Percentiles rank a stretch among this genome's conserved stretches.
Conservation (phyloP, 768 basidiomycete genomes). For the Lactarius pseudohatsudake region DNA sequence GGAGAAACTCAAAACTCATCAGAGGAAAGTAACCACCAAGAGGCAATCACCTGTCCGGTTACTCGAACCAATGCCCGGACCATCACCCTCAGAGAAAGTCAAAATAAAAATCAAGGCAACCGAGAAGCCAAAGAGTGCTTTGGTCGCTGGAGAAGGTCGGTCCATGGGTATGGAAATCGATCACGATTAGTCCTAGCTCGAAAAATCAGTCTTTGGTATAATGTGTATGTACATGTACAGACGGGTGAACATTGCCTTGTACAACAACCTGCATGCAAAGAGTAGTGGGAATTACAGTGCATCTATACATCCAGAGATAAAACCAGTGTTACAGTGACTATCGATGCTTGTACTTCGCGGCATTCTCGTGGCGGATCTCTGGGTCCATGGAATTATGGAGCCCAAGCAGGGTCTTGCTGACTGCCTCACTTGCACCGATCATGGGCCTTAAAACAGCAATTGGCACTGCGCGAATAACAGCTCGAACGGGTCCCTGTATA, state of each 20-base stretch:
- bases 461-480: conserved; percentile 95
- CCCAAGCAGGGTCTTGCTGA: conserved; percentile 92
- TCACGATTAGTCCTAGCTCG: conserved; percentile 51
- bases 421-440: conserved; percentile 97
- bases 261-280: neutral
- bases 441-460: conserved; percentile 97
- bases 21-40: conserved; percentile 60
- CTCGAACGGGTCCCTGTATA: conserved; percentile 81
- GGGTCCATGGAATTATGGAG: conserved; percentile 93
- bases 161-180: conserved; percentile 93
- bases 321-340: conserved; percentile 34
- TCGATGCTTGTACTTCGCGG: conserved; percentile 91
- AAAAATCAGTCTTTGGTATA: neutral
- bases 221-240: neutral
- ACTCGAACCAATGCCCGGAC: conserved; percentile 56
- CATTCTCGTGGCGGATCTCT: conserved; percentile 73
- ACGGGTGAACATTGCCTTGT: conserved; percentile 2
- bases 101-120: conserved; percentile 79
- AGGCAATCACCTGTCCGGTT: conserved; percentile 59
- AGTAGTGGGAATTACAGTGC: neutral
- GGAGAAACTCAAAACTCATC: conserved; percentile 73
- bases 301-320: conserved; percentile 9
- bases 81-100: conserved; percentile 48
- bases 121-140: conserved; percentile 63
- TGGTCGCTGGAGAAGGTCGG: conserved; percentile 79